These are phyloP conservation scores for Irpex rosettiformis DNA, from an alignment of 1,284 basidiomycete genomes.

Conservation along the genomic window DNA sequence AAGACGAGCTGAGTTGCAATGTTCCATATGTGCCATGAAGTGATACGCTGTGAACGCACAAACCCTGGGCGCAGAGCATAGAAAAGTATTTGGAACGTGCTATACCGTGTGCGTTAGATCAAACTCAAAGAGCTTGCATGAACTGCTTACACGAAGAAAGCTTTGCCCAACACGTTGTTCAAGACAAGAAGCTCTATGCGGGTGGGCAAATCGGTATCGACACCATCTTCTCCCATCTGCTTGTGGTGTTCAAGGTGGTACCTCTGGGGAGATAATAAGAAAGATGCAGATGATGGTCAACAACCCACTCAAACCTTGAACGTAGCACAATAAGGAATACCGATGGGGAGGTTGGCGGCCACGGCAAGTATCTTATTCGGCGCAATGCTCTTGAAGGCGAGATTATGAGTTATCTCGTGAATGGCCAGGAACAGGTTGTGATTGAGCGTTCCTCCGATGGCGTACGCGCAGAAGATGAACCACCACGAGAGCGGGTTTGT, in stretches of 20 bases:
- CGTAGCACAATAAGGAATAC: constrained; percentile 91
- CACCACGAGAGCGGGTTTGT: constrained; percentile 65
- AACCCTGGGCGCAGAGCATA: constrained; percentile 97
- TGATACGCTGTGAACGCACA: constrained; percentile 80
- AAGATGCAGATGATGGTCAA: constrained; percentile 8
- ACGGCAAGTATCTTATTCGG: constrained; percentile 89
- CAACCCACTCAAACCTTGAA: constrained; percentile 66
- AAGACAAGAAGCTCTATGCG: constrained; percentile 80
- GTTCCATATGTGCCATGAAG: constrained; percentile 85
- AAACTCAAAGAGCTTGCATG: neutral
- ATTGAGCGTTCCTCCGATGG: constrained; percentile 91
- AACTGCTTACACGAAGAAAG: constrained; percentile 88
- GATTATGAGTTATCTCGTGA: constrained; percentile 98
- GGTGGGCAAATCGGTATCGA: constrained; percentile 94
- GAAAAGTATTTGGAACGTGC: constrained; percentile 97
- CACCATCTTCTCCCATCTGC: constrained; percentile 91
- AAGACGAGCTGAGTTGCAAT: constrained; percentile 68
- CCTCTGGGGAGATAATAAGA: constrained; percentile 38
- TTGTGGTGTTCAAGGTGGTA: constrained; percentile 97
- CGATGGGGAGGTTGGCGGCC: constrained; percentile 90
- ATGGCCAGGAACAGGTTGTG: constrained; percentile 98
- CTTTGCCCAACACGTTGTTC: constrained; percentile 95
- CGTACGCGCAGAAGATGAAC: constrained; percentile 82
- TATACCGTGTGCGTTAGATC: constrained; percentile 28
- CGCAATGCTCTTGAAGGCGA: constrained; percentile 84